phyloP scores from a whole-genome alignment of 805 yeast species.

The Yamadazyma endophytica region DNA sequence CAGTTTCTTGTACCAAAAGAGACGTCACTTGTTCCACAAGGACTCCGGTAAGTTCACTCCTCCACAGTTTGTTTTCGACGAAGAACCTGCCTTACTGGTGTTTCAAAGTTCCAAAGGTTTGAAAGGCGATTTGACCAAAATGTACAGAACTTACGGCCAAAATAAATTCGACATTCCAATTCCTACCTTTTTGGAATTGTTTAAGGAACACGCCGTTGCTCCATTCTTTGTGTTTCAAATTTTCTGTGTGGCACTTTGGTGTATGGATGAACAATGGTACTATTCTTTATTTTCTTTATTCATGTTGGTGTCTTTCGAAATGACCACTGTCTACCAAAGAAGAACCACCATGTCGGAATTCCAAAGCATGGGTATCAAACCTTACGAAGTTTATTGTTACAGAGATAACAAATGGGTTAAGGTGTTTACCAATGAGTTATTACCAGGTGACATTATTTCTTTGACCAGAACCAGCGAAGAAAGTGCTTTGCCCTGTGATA shows the following conservation, averaged over 20 bases:
- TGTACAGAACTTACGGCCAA: constrained; percentile 65
- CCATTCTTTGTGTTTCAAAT: constrained; percentile 96
- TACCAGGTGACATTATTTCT: constrained; percentile 91
- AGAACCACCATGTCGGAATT: constrained; percentile 92
- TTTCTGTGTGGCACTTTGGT: constrained; percentile 93
- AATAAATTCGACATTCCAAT: constrained; percentile 93
- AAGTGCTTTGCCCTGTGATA: constrained; percentile 90
- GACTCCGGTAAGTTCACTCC: constrained; percentile 61
- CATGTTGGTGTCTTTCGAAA: constrained; percentile 91
- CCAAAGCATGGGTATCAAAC: constrained; percentile 95
- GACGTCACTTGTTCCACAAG: constrained; percentile 73
- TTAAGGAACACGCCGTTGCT: constrained; percentile 96
- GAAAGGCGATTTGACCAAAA: constrained; percentile 45
- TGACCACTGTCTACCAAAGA: constrained; percentile 92
- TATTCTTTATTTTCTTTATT: constrained; percentile 85
- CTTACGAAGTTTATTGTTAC: constrained; percentile 70
- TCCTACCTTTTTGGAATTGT: constrained; percentile 85
- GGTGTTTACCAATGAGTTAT: constrained; percentile 65
- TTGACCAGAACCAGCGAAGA: constrained; percentile 86
- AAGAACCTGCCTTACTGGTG: constrained; percentile 50
- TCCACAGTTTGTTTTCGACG: constrained; percentile 71
- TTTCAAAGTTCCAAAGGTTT: constrained; percentile 58
- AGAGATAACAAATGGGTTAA: constrained; percentile 70
- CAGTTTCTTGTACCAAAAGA: constrained; percentile 84
- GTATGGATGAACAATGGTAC: constrained; percentile 96